Conservation (phyloP, 2,329 filamentous ascomycete species). For the Pyricularia sp. region DNA sequence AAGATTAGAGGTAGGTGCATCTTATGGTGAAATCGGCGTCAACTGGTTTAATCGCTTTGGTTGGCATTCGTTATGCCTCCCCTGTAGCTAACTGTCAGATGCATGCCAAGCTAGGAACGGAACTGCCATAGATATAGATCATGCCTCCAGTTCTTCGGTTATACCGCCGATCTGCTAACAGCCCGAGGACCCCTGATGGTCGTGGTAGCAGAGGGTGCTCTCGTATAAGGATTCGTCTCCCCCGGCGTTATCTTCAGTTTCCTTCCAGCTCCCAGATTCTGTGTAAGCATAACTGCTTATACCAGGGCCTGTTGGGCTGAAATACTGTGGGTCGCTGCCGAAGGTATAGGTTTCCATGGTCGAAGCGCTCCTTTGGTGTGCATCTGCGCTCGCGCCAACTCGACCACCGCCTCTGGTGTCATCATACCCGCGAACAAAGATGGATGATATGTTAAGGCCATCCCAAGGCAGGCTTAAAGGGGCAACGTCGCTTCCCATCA, state of each 20-base stretch:
- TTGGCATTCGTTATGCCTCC: background rate
- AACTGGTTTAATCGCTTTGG: background rate
- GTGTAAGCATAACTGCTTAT: background rate
- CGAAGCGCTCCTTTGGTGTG: slow-evolving; percentile 18
- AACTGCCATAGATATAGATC: background rate
- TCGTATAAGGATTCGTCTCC: slow-evolving; percentile 9
- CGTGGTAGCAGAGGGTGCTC: slow-evolving; percentile 7
- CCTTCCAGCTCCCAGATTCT: background rate
- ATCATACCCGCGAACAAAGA: slow-evolving; percentile 38
- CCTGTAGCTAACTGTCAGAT: background rate
- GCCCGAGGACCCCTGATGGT: slow-evolving; percentile 7
- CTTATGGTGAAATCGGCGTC: background rate
- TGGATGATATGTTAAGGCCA: slow-evolving; percentile 46
- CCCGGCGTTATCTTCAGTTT: background rate
- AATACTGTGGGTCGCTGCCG: background rate
- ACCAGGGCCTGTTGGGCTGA: background rate
- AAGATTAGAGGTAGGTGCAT: background rate
- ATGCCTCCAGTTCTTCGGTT: background rate
- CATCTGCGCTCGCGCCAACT: slow-evolving; percentile 21
- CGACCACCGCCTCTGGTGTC: slow-evolving; percentile 22
- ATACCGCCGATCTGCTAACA: background rate
- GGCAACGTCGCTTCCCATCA: slow-evolving; percentile 34
- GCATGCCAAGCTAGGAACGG: background rate
- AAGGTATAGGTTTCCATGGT: slow-evolving; percentile 11
- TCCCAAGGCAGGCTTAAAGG: slow-evolving; percentile 62